phyloP scores from a whole-genome alignment of 1,284 basidiomycete species.

The Testicularia cyperi region DNA sequence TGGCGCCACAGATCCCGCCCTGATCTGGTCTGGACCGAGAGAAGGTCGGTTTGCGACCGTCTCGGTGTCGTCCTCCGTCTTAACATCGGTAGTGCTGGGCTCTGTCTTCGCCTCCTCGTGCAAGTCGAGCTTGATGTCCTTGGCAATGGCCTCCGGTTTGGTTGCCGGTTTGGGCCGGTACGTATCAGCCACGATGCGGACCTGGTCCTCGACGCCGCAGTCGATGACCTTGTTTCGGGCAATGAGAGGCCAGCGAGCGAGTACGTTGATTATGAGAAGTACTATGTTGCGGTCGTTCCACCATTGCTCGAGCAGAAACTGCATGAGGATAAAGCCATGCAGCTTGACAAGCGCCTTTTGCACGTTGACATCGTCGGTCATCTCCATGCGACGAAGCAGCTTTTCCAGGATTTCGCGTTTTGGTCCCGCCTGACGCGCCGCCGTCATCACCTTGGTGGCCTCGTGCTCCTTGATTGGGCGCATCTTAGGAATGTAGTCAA shows the following conservation, averaged over 20 bases:
- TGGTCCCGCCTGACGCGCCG: constrained; percentile 79
- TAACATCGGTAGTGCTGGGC: not conserved
- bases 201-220: constrained; percentile 64
- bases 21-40: no score
- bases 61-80: not conserved
- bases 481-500: constrained; percentile 75
- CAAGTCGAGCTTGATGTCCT: not conserved
- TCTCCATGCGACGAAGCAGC: constrained; percentile 82
- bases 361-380: constrained; percentile 78
- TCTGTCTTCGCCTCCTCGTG: not conserved
- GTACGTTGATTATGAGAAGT: constrained; percentile 64
- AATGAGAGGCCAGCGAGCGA: constrained; percentile 73
- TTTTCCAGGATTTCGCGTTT: constrained; percentile 81
- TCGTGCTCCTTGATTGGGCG: constrained; percentile 77
- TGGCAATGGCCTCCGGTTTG: not conserved
- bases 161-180: constrained; percentile 60
- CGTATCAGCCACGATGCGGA: constrained; percentile 27
- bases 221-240: constrained; percentile 86
- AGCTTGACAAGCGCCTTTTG: constrained; percentile 85
- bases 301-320: constrained; percentile 80
- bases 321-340: constrained; percentile 91
- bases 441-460: constrained; percentile 85
- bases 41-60: no score
- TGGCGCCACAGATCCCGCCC: no score
- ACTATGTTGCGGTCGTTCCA: constrained; percentile 73